Evolutionary conservation across 2,329 filamentous ascomycete genomes (phyloP).

Genomic region (Sporothrix pseudoabietina): DNA sequence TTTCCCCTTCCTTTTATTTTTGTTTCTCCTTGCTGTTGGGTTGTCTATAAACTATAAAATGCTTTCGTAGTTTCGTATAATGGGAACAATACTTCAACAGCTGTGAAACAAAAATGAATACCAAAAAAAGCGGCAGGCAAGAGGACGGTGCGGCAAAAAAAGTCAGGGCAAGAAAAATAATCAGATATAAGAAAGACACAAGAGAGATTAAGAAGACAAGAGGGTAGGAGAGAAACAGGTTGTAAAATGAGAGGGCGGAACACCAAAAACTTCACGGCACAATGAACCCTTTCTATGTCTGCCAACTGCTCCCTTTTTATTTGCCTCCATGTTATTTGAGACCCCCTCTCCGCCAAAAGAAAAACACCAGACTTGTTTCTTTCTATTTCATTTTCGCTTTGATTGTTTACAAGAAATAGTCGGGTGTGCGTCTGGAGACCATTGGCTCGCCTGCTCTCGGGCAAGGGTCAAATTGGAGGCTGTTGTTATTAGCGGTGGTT

Average conservation of each 20-base stretch:
- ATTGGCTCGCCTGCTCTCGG: slow-evolving; percentile 96
- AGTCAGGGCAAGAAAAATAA: neutral
- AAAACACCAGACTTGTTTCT: neutral
- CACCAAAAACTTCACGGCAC: neutral
- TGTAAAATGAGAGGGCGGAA: neutral
- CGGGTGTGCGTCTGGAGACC: slow-evolving; percentile 78
- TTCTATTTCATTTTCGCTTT: neutral
- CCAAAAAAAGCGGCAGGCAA: neutral
- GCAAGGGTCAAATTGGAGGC: slow-evolving; percentile 98
- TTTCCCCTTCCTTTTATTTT: neutral
- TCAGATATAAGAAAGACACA: neutral
- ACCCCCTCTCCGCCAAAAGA: neutral
- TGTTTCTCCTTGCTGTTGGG: neutral
- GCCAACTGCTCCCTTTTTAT: neutral
- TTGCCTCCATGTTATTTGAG: neutral
- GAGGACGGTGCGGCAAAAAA: neutral
- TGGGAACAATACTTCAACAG: neutral
- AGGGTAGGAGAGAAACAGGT: neutral
- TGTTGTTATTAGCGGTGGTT: slow-evolving; percentile 47
- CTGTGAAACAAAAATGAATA: neutral
- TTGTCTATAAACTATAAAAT: neutral
- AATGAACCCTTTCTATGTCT: neutral
- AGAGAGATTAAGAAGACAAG: neutral
- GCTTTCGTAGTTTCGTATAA: neutral
- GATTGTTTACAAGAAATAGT: slow-evolving; percentile 29